A percentile compares a stretch with the other conserved stretches of the same genome.
Evolutionary conservation across 257 asterid species (phyloP).

Genomic region (Nicotiana sylvestris): DNA sequence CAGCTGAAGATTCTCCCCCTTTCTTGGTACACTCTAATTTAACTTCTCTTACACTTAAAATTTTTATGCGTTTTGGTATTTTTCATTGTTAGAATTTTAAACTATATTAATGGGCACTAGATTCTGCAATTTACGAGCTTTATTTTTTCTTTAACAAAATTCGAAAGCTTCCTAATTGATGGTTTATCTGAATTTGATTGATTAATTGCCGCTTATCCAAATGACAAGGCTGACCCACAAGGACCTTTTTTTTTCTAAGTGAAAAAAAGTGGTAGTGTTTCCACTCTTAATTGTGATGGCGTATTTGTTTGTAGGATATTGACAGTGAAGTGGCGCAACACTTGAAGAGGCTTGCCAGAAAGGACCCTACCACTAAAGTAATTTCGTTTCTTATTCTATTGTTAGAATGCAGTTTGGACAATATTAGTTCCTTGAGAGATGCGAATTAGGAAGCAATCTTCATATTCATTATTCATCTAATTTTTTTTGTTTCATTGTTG

Average conservation of each 20-base stretch:
- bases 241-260: not conserved
- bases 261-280: not conserved
- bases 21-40: constrained; percentile 35
- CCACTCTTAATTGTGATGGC: constrained; percentile 6
- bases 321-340: constrained; percentile 89
- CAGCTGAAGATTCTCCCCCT: constrained; percentile 55
- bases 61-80: not conserved
- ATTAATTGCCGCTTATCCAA: not conserved
- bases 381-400: not conserved
- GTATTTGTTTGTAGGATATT: constrained; percentile 46
- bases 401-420: not conserved
- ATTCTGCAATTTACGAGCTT: not conserved
- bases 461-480: not conserved
- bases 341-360: constrained; percentile 87
- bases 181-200: not conserved
- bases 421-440: not conserved
- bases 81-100: not conserved
- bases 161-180: not conserved
- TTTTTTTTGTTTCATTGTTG: not conserved
- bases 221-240: not conserved
- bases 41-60: not conserved
- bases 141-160: not conserved
- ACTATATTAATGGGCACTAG: not conserved
- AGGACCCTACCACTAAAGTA: constrained; percentile 96
- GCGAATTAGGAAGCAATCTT: not conserved